Conservation (phyloP, 441 rosid species). For the Rhodomyrtus psidioides region DNA sequence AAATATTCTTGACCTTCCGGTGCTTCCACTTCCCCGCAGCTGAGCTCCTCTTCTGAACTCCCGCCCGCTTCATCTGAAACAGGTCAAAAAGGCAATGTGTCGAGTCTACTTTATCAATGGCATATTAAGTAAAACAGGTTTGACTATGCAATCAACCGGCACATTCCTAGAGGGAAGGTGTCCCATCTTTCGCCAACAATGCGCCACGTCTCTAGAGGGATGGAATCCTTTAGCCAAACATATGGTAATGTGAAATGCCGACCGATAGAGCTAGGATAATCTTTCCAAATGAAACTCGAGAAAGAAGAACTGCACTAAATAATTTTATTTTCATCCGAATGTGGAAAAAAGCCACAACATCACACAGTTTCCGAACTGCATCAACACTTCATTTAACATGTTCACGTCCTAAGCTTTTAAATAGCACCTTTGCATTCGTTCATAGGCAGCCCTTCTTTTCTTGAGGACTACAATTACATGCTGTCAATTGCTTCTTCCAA, state of each 20-base stretch:
- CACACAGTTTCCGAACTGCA: background rate
- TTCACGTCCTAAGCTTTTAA: background rate
- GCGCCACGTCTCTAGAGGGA: background rate
- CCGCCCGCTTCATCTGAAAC: slow-evolving; percentile 35
- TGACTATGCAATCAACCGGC: background rate
- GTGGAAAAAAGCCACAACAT: background rate
- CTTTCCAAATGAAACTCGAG: background rate
- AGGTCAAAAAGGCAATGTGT: background rate
- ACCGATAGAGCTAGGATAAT: background rate
- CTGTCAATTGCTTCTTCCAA: background rate
- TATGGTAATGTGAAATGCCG: background rate
- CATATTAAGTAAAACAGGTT: background rate
- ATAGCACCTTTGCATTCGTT: background rate
- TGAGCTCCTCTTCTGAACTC: slow-evolving; percentile 38
- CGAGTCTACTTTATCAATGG: background rate
- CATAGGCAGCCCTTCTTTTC: background rate
- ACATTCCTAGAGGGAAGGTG: background rate
- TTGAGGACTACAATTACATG: background rate
- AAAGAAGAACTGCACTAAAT: background rate
- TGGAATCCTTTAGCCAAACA: background rate
- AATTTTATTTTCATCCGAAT: background rate
- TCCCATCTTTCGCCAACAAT: background rate
- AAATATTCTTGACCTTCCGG: slow-evolving; percentile 20
- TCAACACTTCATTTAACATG: background rate
- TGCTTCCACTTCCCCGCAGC: slow-evolving; percentile 34